Evolutionary conservation across 257 asterid species (phyloP).

Genomic region (Solanum rostratum): DNA sequence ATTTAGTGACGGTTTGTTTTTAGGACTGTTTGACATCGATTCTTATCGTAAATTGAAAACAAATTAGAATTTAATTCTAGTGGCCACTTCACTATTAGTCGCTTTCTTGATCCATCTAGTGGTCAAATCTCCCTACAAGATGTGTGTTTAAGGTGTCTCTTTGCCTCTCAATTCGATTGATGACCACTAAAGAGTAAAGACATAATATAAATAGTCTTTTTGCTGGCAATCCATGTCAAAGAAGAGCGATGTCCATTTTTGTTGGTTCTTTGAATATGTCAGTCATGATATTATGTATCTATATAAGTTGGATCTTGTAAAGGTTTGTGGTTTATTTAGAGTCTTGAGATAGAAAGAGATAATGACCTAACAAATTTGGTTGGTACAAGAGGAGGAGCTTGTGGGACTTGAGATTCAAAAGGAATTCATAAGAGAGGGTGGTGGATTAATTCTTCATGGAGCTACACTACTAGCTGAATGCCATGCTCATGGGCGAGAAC

Average conservation of each 20-base stretch:
- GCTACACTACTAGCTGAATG: neutral
- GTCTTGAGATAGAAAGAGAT: neutral
- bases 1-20: neutral
- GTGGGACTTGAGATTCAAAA: neutral
- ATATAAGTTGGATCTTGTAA: neutral
- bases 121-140: neutral
- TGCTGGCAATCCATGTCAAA: neutral
- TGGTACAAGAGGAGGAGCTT: neutral
- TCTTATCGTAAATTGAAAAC: neutral
- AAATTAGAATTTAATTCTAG: neutral
- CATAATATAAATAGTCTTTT: neutral
- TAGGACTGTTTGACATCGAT: neutral
- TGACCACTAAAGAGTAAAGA: neutral
- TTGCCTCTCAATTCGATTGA: neutral
- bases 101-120: neutral
- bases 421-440: neutral
- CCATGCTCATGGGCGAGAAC: neutral
- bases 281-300: neutral
- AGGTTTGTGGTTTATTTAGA: neutral
- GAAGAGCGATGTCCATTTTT: neutral
- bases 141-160: neutral
- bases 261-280: neutral
- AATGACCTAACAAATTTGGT: neutral
- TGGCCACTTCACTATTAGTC: neutral
- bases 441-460: neutral